phyloP scores from a whole-genome alignment of 495 filamentous ascomycete genomes.

The Aspergillus campestris region DNA sequence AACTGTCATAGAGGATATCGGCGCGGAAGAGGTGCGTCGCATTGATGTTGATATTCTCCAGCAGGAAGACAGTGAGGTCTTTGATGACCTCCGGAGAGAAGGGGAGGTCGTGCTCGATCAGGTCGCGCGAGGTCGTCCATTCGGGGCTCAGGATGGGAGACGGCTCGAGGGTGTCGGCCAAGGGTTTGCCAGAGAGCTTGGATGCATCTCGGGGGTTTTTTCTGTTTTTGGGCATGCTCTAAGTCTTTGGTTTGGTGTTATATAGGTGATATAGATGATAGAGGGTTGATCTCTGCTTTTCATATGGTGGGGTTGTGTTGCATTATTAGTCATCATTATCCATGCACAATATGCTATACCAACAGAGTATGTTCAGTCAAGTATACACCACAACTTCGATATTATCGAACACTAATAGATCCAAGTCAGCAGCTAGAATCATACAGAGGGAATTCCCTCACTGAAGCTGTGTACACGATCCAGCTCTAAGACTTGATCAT shows the following conservation, averaged over 20 bases:
- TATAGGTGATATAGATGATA: too few relatives aligned
- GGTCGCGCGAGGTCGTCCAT: conserved; percentile 30
- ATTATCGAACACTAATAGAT: too few relatives aligned
- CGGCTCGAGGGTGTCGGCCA: conserved; percentile 19
- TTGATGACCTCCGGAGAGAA: conserved; percentile 54
- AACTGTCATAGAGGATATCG: conserved; percentile 63
- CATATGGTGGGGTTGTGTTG: too few relatives aligned
- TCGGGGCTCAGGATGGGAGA: conserved; percentile 9
- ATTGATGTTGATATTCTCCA: conserved; percentile 81
- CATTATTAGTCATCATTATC: too few relatives aligned
- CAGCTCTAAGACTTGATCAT: too few relatives aligned
- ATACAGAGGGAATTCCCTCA: too few relatives aligned
- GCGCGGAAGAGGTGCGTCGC: conserved; percentile 77
- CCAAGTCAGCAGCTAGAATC: too few relatives aligned
- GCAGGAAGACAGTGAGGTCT: conserved; percentile 60
- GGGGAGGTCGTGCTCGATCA: conserved; percentile 20
- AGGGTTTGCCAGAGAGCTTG: conserved; percentile 23
- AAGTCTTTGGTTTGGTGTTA: background rate
- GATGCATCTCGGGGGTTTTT: conserved; percentile 13
- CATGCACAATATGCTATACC: background rate
- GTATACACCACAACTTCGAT: too few relatives aligned
- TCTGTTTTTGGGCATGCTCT: background rate
- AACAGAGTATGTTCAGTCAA: too few relatives aligned
- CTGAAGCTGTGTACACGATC: too few relatives aligned
- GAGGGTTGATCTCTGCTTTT: too few relatives aligned